A percentile compares a stretch with the other conserved stretches of the same genome.
phyloP scores from a whole-genome alignment of 148 eudicot genomes.

The Bassia scoparia region DNA sequence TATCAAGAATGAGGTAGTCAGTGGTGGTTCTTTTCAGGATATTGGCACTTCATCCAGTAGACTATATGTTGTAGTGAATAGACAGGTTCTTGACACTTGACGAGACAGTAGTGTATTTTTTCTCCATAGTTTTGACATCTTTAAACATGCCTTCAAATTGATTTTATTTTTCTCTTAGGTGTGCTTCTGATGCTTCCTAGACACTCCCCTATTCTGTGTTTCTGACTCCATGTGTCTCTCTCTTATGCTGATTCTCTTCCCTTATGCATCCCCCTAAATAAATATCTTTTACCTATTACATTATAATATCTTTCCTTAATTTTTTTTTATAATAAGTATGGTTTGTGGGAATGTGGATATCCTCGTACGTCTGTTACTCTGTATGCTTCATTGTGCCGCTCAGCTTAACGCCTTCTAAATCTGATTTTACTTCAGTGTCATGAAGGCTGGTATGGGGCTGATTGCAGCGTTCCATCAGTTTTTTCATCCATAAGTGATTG shows the following conservation, averaged over 20 bases:
- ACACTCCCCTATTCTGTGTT: neutral
- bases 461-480: slow-evolving; percentile 90
- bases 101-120: neutral
- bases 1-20: neutral
- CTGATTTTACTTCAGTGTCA: slow-evolving; percentile 53
- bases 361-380: too few species aligned
- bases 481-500: slow-evolving; percentile 60
- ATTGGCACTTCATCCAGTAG: neutral
- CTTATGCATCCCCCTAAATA: too few species aligned
- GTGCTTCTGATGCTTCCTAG: neutral
- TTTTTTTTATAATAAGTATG: neutral
- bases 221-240: too few species aligned
- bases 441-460: slow-evolving; percentile 88
- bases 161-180: neutral
- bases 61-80: neutral
- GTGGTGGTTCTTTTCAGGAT: neutral
- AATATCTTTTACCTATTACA: too few species aligned
- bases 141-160: neutral
- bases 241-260: neutral
- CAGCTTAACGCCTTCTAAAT: slow-evolving; percentile 11
- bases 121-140: neutral
- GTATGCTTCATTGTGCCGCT: slow-evolving; percentile 13
- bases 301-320: neutral
- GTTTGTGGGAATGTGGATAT: neutral
- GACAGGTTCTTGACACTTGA: neutral